Evolutionary conservation across 148 eudicot species (phyloP).

Genomic region (Vaccinium corymbosum): DNA sequence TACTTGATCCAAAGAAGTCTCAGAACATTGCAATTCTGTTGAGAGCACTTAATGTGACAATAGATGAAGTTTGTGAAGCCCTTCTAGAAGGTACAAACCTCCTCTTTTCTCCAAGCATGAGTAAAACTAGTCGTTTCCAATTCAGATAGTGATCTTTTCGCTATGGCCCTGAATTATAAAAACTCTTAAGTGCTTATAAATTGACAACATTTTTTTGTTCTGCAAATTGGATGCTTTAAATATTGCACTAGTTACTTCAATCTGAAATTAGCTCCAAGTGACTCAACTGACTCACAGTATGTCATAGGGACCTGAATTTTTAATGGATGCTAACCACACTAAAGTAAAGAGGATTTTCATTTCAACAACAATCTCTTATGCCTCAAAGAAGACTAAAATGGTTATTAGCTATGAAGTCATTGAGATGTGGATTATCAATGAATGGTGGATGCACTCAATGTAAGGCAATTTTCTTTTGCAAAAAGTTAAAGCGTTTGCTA

Average conservation of each 20-base stretch:
- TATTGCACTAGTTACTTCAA: too few species aligned
- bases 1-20: constrained; percentile 70
- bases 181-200: too few species aligned
- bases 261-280: too few species aligned
- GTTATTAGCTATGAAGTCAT: too few species aligned
- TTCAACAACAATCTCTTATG: too few species aligned
- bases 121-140: background rate
- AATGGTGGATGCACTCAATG: background rate
- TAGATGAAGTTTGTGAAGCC: constrained; percentile 66
- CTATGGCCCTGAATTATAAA: background rate
- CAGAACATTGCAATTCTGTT: constrained; percentile 69
- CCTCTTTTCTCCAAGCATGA: background rate
- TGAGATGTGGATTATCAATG: background rate
- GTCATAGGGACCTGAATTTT: too few species aligned
- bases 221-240: too few species aligned
- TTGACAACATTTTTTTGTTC: too few species aligned
- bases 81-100: constrained; percentile 53
- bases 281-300: too few species aligned
- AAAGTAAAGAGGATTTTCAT: too few species aligned
- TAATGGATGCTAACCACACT: too few species aligned
- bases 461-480: background rate
- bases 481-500: background rate
- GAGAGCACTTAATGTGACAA: constrained; percentile 66
- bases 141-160: background rate
- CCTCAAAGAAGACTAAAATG: too few species aligned